phyloP scores from a whole-genome alignment of 495 filamentous ascomycete genomes.

The Penicillium tannophilum region DNA sequence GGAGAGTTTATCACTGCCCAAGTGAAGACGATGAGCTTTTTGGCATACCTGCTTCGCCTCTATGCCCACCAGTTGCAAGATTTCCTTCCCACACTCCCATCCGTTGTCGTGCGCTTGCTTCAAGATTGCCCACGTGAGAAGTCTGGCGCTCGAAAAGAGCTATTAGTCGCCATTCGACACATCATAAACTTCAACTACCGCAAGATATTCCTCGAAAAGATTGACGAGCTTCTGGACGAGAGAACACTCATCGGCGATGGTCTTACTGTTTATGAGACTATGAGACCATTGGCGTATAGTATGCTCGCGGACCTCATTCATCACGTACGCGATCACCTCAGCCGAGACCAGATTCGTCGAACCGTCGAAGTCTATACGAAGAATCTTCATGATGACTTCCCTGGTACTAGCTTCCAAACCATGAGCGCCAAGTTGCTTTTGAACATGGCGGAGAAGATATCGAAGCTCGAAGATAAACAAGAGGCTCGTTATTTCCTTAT shows the following conservation, averaged over 20 bases:
- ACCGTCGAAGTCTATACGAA: slow-evolving; percentile 97
- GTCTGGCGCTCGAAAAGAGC: slow-evolving; percentile 89
- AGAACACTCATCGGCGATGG: slow-evolving; percentile 93
- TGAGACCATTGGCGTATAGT: slow-evolving; percentile 95
- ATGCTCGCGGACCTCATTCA: slow-evolving; percentile 98
- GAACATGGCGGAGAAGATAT: slow-evolving; percentile 97
- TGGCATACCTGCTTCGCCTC: slow-evolving; percentile 88
- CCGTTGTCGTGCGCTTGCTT: slow-evolving; percentile 87
- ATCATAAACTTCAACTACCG: slow-evolving; percentile 99
- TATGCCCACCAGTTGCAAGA: slow-evolving; percentile 87
- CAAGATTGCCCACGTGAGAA: slow-evolving; percentile 95
- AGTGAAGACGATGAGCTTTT: slow-evolving; percentile 99
- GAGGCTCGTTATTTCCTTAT: slow-evolving; percentile 95
- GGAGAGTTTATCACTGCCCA: slow-evolving; percentile 97
- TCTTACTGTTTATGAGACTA: slow-evolving; percentile 92
- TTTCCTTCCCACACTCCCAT: slow-evolving; percentile 84
- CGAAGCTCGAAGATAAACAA: slow-evolving; percentile 83
- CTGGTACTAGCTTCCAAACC: slow-evolving; percentile 97
- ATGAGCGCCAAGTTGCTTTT: slow-evolving; percentile 98
- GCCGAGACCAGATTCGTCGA: slow-evolving; percentile 84
- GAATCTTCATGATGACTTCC: slow-evolving; percentile 93
- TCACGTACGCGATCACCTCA: slow-evolving; percentile 85
- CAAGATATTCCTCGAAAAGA: slow-evolving; percentile 91
- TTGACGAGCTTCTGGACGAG: slow-evolving; percentile 94
- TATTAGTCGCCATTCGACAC: slow-evolving; percentile 93